Evolutionary conservation across 345 rosid genomes (phyloP).

Genomic region (Microcos paniculata): DNA sequence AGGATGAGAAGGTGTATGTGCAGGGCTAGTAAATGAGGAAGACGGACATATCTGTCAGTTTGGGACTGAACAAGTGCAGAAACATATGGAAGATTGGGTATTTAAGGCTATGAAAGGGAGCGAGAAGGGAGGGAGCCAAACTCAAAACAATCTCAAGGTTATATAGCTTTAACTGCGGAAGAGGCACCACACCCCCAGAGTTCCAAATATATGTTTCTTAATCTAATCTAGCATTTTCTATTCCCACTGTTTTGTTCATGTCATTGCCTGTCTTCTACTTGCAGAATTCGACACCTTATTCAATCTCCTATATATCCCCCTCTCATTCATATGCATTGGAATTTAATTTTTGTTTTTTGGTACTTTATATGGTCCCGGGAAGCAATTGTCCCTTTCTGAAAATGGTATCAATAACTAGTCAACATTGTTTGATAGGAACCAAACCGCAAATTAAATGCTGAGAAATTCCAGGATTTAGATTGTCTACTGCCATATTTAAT

Average conservation of each 20-base stretch:
- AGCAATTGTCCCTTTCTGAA: constrained; percentile 16
- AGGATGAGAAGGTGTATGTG: constrained; percentile 14
- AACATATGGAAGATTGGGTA: constrained; percentile 15
- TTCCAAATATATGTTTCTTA: constrained; percentile 1
- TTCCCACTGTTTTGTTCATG: not conserved
- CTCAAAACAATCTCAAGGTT: not conserved
- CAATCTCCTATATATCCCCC: not conserved
- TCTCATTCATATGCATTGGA: not conserved
- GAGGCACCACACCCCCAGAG: not conserved
- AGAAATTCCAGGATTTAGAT: not conserved
- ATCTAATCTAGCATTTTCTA: constrained; percentile 6
- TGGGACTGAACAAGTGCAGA: constrained; percentile 18
- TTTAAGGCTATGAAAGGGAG: constrained; percentile 21
- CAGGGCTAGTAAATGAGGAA: constrained; percentile 24
- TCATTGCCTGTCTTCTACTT: constrained; percentile 9
- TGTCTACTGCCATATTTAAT: not conserved
- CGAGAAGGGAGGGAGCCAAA: not conserved
- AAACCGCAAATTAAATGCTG: constrained; percentile 12
- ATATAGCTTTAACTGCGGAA: constrained; percentile 2
- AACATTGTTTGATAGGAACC: constrained; percentile 4
- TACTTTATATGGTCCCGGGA: constrained; percentile 24
- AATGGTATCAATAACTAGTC: constrained; percentile 5
- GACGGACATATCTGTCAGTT: constrained; percentile 37
- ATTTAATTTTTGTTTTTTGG: not conserved
- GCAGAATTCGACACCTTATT: not conserved